Conservation (phyloP, 352 stramenopile species). For the Globisporangium cylindrosporum region DNA sequence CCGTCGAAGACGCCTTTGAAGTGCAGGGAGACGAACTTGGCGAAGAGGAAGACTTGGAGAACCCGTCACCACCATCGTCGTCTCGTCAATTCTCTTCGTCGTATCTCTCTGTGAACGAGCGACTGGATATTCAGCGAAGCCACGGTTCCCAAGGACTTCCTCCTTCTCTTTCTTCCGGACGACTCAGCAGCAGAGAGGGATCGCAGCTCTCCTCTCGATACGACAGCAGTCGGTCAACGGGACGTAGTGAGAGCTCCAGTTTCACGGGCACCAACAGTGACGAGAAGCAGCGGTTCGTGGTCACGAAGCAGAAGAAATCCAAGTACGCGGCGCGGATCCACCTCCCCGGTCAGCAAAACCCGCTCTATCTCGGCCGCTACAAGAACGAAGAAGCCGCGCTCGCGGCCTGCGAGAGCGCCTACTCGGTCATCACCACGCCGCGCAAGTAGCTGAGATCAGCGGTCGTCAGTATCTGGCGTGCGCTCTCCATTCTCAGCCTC, state of each 20-base stretch:
- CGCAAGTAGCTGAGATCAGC: conserved; percentile 31
- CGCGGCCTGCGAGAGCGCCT: conserved; percentile 58
- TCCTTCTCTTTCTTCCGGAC: conserved; percentile 11
- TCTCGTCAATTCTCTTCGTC: conserved; percentile 12
- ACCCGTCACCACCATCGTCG: conserved; percentile 14
- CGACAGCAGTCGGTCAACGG: conserved; percentile 16
- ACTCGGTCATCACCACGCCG: conserved; percentile 49
- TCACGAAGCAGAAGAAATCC: conserved; percentile 57
- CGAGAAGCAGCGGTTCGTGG: conserved; percentile 37
- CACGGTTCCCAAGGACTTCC: not conserved
- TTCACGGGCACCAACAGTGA: conserved; percentile 13
- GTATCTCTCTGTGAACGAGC: conserved; percentile 3
- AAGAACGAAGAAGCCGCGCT: conserved; percentile 58
- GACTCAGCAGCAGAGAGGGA: conserved; percentile 22
- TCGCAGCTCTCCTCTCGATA: conserved; percentile 11
- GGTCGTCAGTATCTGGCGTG: too few species aligned
- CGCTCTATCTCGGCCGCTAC: conserved; percentile 66
- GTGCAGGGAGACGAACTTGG: conserved; percentile 1
- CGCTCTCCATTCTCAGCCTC: too few species aligned
- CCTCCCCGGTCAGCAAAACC: conserved; percentile 52
- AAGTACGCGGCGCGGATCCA: conserved; percentile 61
- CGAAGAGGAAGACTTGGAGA: conserved; percentile 18
- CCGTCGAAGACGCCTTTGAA: conserved; percentile 26
- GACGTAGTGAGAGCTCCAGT: conserved; percentile 16
- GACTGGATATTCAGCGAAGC: not conserved